These are phyloP conservation scores for Suhomyces sp. DNA, from an alignment of 805 yeast genomes.

Conservation along the genomic window DNA sequence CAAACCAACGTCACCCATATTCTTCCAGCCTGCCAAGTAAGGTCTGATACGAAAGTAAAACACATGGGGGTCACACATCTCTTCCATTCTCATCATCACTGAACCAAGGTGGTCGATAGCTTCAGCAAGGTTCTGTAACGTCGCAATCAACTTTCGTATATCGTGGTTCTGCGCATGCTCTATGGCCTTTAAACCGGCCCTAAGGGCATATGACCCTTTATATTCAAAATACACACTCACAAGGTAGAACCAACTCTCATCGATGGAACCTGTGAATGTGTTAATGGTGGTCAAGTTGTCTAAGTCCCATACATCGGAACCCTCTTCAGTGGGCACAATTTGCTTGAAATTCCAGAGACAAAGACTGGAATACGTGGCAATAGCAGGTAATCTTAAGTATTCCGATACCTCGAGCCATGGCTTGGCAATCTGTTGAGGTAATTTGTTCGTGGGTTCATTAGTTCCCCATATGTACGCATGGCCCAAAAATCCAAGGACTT, in stretches of 20 bases:
- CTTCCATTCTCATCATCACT: constrained; percentile 78
- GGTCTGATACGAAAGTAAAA: constrained; percentile 88
- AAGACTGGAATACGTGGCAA: constrained; percentile 84
- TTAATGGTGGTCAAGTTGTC: constrained; percentile 73
- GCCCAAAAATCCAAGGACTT: constrained; percentile 71
- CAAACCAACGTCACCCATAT: constrained; percentile 84
- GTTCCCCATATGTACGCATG: constrained; percentile 93
- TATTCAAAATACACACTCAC: constrained; percentile 86
- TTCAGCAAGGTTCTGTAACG: constrained; percentile 69
- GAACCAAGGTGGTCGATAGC: constrained; percentile 71
- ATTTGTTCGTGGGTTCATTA: constrained; percentile 53
- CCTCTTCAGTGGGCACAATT: constrained; percentile 45
- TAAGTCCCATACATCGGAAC: constrained; percentile 47
- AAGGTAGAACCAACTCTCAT: constrained; percentile 91
- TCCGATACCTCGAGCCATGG: constrained; percentile 67
- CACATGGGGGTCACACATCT: constrained; percentile 91
- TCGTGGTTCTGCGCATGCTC: constrained; percentile 51
- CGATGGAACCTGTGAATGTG: constrained; percentile 87
- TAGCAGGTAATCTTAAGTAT: constrained; percentile 71
- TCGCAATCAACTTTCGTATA: constrained; percentile 36
- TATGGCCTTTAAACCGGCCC: constrained; percentile 67
- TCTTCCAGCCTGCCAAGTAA: constrained; percentile 90
- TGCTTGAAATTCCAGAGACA: constrained; percentile 85
- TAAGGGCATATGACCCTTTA: constrained; percentile 71
- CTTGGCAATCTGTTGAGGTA: constrained; percentile 67